These are phyloP conservation scores for Canariomyces notabilis DNA, from an alignment of 2,329 filamentous ascomycete species.

Conservation along the genomic window DNA sequence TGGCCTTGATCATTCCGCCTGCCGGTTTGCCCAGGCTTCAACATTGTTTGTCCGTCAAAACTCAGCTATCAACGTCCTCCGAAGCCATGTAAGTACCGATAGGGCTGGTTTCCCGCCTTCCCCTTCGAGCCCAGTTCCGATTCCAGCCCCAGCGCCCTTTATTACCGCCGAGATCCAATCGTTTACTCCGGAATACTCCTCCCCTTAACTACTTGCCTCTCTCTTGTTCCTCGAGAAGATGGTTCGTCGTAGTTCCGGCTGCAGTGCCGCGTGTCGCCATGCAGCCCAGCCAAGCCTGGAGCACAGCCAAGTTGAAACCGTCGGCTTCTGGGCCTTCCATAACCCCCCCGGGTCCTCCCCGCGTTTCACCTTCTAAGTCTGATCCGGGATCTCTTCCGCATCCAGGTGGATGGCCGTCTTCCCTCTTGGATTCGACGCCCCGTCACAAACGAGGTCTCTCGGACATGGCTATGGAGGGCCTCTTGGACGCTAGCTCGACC, in stretches of 20 bases:
- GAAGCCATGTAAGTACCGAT: too few species aligned
- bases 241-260: slow-evolving; percentile 6
- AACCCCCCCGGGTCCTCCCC: slow-evolving; percentile 9
- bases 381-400: slow-evolving; percentile 13
- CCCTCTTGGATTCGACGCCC: neutral
- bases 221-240: slow-evolving; percentile 5
- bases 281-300: slow-evolving; percentile 5
- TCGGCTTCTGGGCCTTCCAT: slow-evolving; percentile 11
- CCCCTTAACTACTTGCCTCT: too few species aligned
- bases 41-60: too few species aligned
- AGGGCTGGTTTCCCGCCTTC: too few species aligned
- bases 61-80: too few species aligned
- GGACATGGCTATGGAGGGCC: neutral
- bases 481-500: too few species aligned
- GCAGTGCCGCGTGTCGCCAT: slow-evolving; percentile 1
- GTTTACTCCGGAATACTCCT: too few species aligned
- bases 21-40: too few species aligned
- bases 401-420: neutral
- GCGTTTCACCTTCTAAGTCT: slow-evolving; percentile 22
- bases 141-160: neutral
- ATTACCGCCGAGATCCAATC: too few species aligned
- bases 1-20: too few species aligned
- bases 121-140: neutral
- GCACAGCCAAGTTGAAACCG: slow-evolving; percentile 13
- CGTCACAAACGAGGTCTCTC: neutral